Base-by-base conservation (phyloP, 1,284 basidiomycete genomes). In the Inonotus hispidus region DNA sequence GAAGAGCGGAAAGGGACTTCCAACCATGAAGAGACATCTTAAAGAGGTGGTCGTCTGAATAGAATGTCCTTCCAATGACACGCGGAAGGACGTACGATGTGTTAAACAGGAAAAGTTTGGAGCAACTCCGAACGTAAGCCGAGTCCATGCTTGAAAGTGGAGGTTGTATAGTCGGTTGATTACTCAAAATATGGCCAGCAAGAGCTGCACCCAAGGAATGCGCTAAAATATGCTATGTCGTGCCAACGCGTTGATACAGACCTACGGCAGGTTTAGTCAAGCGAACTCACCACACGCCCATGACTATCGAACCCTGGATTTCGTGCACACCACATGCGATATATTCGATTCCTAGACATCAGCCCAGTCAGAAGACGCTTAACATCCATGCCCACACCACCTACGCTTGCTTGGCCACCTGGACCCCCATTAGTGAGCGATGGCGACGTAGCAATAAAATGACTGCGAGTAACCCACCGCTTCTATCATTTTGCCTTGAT, bases 1-100 rank as follows among this genome's bases (percentile, higher is more conserved):
- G 67, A 82, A 81, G 29, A 83, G 71, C 0, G 79, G 76, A 1
- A 82, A 70, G 0, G 82, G 82, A 57, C 77, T 79, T 4, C 82
- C 82, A 14, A 76, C 71, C 7, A 79, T 71, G 68, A 80, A 82
- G 19, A 81, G 71, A 63, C 74, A 75, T 61, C 74, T 75, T 70
- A 56, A n/a, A 66, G 67, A 32, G 14, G 41, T 21, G 29, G 49
- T 39, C 55, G 7, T 49, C 3, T 41, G 25, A 14, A 37, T 11
- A 16, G 16, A 6, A 14, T 49, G 13, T 43, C 6, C 14, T 5
- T 47, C 29, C 5, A 10, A 13, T 16, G n/a, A 6, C 35, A 19
- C 6, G 13, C 11, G 27, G 27, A 35, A 32, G n/a, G 27, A 19
- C 54, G 14, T 59, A 66, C 69, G 68, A 67, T 4, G 70, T 70